Evolutionary conservation across 306 rosid species (phyloP).

Genomic region (Rosa persica): DNA sequence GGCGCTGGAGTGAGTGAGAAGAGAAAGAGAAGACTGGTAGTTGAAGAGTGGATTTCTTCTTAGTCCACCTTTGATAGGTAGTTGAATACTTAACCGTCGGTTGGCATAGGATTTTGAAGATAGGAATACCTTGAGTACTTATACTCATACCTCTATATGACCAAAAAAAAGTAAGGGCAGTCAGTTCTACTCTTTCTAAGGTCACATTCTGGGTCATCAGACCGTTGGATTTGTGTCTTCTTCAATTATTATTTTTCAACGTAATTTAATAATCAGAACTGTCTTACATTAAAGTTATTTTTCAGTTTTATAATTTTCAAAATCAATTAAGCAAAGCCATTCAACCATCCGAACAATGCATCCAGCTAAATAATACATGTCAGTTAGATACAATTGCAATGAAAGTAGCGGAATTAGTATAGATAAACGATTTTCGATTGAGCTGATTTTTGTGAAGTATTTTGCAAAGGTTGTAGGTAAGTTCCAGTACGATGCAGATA

Average conservation of each 20-base stretch:
- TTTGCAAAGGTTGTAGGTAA: background rate
- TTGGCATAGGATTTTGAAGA: constrained; percentile 20
- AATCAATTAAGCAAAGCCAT: background rate
- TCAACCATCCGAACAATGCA: background rate
- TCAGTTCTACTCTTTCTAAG: background rate
- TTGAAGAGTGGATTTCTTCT: constrained; percentile 29
- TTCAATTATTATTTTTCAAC: background rate
- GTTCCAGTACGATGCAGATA: background rate
- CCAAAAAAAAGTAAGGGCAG: background rate
- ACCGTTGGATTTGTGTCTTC: background rate
- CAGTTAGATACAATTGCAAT: background rate
- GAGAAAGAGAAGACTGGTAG: constrained; percentile 57
- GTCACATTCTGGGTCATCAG: background rate
- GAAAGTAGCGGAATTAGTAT: background rate
- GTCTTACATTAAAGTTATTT: background rate
- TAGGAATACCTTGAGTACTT: background rate
- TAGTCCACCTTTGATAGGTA: constrained; percentile 50
- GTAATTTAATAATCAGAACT: too few relatives aligned
- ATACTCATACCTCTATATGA: background rate
- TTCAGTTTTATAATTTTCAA: background rate
- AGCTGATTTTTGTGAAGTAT: background rate
- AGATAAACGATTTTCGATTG: background rate
- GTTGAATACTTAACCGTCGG: constrained; percentile 48
- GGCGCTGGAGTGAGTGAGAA: constrained; percentile 15
- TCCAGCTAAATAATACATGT: background rate